Evolutionary conservation across 176 grass and related monocot species (phyloP), one percentile per base, ranked within the genome.

Genomic region (Phoenix roebelenii): DNA sequence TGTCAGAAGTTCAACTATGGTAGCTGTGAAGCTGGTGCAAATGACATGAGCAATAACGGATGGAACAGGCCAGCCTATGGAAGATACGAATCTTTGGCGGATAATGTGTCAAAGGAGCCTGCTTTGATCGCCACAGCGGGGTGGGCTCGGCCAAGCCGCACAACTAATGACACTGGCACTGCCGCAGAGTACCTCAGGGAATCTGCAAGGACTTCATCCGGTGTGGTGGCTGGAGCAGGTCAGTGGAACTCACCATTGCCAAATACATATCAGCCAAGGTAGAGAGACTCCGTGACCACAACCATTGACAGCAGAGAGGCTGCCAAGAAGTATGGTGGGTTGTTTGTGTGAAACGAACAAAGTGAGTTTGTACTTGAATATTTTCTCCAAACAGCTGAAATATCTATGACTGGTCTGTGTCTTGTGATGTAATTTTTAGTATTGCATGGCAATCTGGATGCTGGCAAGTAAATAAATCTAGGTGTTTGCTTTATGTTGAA

Each of bases 221-320:
- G 17, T 2, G 17, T 5, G 48, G 7, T 15, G 16, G 26, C 15
- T 10, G 15, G 58, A 1, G 1, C 58, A n/a, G 49, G 7, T 50
- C 22, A 4, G 9, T 65, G 63, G 63, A 52, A 9, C 48, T 51
- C 22, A 7, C 0, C 44, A 1, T n/a, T 35, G 1, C 5, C 22
- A 12, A 14, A 5, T 5, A 9, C 23, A 7, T 55, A 44, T 20
- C 65, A 39, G 51, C 23, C 50, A 12, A 55, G 3, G 15, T 28
- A 12, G 5, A 68, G 0, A 29, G 19, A 19, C 49, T 1, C 25
- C 9, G 3, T 14, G 18, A 18, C 22, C 2, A 30, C 17, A 1
- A 16, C 50, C 17, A 68, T 68, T 5, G 65, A 67, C 23, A 67
- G 65, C 65, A 68, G 3, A 7, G 28, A 68, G 65, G 65, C 65